Base-by-base conservation (phyloP, 768 basidiomycete species). In the Coprinellus aureogranulatus region DNA sequence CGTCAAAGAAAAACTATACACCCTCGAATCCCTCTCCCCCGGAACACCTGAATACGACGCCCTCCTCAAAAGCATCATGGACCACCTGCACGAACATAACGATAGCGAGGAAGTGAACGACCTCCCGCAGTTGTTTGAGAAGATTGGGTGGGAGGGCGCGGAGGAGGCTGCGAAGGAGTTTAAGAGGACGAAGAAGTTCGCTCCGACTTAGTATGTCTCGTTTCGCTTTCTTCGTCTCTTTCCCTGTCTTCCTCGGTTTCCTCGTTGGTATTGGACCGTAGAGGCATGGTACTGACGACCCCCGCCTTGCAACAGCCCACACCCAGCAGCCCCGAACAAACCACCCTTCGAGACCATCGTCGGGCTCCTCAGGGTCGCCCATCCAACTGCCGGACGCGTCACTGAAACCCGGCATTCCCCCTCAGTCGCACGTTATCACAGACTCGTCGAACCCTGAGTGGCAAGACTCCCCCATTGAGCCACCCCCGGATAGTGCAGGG, bases 291-390 rank as follows among this genome's bases (percentile, higher is more conserved):
- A 30, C n/a, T n/a, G 11, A 31, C 16, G 23, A 14, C 2, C 34
- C 26, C 11, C 23, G 4, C 27, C 8, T 50, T 18, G 2, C 12
- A 30, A 6, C 34, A 52, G 50, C 34, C 31, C 50, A n/a, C 61
- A 62, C 23, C 61, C 61, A 6, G 34, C 14, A 5, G 76, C 78
- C 0, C 85, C 85, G 1, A 78, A 85, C 63, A 74, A 80, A 55
- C 84, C 85, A 2, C 85, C 85, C 0, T 81, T 78, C 57, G 85
- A 87, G 70, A 88, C 84, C n/a, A n/a, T n/a, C n/a, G n/a, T n/a
- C n/a, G 20, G 30, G 50, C 41, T 45, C 45, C 30, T 51, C 60
- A 25, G 42, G 18, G 61, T 80, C 63, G 52, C 80, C 50, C 50
- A 52, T 52, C 34, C 50, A 52, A 34, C 34, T 52, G 34, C 50